Base-by-base conservation (phyloP, 129 eudicot species). In the Daucus carota region DNA sequence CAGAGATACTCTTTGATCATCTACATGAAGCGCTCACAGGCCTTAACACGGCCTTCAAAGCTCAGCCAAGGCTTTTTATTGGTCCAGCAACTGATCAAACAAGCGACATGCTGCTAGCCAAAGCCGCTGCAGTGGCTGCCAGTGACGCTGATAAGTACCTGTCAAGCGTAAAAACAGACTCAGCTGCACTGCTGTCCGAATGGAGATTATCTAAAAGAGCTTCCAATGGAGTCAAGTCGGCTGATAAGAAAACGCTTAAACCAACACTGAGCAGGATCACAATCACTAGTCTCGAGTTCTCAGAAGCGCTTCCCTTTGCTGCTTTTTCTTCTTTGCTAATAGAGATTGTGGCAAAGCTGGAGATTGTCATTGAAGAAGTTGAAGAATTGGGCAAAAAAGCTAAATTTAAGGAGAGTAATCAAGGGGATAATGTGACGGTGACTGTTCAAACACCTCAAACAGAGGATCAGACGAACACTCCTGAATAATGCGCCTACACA, bases 261-360 rank as follows among this genome's bases (percentile, higher is more conserved):
- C 92, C 94, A 1, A 86, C 97, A 9, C 46, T 86, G 50, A 95
- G 99, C 82, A 91, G 88, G 84, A 74, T 89, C 36, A 83, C 90
- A 0, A 84, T 86, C 73, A 91, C 90, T 6, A 91, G 99, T 75
- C 83, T 95, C 11, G 99, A 95, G 78, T 95, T 95, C 79, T 90
- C 99, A 18, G 99, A 95, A 80, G 93, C 99, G 0, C 97, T 95
- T 32, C 99, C 99, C 0, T 88, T 95, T 69, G 96, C 99, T 6
- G 99, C 99, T 18, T 95, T 95, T 73, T 93, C 87, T 13, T 91
- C 99, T 15, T 68, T 91, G 86, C 84, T 95, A 11, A 90, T 95
- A 75, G 99, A 95, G 81, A 72, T 81, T 13, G 99, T 95, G 79
- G 99, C 97, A 28, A 88, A 89, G 78, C 93, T 95, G 34, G 96